These are phyloP conservation scores for Tympanopsis confertula DNA, from an alignment of 2,329 filamentous ascomycete species.

Conservation along the genomic window DNA sequence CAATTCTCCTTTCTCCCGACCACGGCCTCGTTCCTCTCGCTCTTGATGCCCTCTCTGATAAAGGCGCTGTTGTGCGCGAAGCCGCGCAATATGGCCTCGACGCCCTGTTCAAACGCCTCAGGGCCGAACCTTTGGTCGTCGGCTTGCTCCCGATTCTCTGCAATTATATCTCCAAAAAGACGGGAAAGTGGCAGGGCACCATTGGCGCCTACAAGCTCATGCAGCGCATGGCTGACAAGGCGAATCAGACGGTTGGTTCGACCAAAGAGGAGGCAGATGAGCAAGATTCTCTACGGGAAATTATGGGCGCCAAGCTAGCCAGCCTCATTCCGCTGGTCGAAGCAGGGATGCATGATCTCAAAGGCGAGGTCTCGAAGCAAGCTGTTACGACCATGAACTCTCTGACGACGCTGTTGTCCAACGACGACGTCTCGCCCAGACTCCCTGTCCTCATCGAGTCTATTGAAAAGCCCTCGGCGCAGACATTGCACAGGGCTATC, in stretches of 20 bases:
- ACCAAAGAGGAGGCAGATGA: slow-evolving; percentile 74
- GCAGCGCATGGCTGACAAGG: slow-evolving; percentile 89
- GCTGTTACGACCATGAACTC: slow-evolving; percentile 86
- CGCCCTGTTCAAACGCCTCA: slow-evolving; percentile 69
- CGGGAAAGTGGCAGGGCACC: slow-evolving; percentile 94
- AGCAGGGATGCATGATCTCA: slow-evolving; percentile 90
- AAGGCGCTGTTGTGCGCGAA: slow-evolving; percentile 77
- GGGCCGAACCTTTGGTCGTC: slow-evolving; percentile 69
- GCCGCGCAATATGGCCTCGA: slow-evolving; percentile 91
- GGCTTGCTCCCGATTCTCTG: slow-evolving; percentile 69
- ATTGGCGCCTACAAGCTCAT: slow-evolving; percentile 76
- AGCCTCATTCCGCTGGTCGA: slow-evolving; percentile 84
- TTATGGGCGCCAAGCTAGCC: slow-evolving; percentile 81
- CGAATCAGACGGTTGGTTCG: slow-evolving; percentile 67
- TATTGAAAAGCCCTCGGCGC: slow-evolving; percentile 84
- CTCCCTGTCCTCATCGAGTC: slow-evolving; percentile 87
- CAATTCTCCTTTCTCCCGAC: slow-evolving; percentile 72
- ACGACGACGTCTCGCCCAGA: slow-evolving; percentile 88
- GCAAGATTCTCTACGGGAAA: slow-evolving; percentile 80
- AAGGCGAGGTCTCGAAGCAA: slow-evolving; percentile 78
- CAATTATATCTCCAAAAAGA: slow-evolving; percentile 68
- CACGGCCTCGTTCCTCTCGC: slow-evolving; percentile 60
- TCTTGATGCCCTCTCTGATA: slow-evolving; percentile 80
- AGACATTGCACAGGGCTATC: slow-evolving; percentile 88
- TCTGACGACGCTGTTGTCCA: slow-evolving; percentile 79